Conservation (phyloP, 805 yeast genomes). For the Yamadazyma scolyti region DNA sequence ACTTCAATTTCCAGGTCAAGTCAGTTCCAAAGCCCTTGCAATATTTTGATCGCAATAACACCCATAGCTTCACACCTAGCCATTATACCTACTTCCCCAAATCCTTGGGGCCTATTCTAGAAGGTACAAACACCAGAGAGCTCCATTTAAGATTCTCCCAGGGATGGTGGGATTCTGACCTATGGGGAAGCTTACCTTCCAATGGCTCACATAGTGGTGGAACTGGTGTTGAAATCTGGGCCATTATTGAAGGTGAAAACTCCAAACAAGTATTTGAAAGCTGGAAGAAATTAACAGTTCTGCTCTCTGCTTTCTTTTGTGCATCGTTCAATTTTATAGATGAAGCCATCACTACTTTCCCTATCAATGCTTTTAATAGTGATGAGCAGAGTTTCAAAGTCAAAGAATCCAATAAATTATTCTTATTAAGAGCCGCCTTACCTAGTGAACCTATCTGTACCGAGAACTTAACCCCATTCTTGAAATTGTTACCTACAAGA, state of each 20-base stretch:
- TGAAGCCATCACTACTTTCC: conserved; percentile 65
- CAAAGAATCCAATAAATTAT: conserved; percentile 36
- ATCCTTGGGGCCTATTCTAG: conserved; percentile 72
- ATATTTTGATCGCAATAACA: conserved; percentile 5
- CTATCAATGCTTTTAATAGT: conserved; percentile 33
- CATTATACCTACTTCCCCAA: conserved; percentile 77
- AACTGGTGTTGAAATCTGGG: conserved; percentile 93
- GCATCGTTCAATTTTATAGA: conserved; percentile 91
- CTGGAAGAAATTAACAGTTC: conserved; percentile 73
- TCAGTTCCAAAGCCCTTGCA: conserved; percentile 41
- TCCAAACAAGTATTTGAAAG: conserved; percentile 51
- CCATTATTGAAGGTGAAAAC: conserved; percentile 64
- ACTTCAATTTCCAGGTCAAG: conserved; percentile 64
- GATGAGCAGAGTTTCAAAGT: conserved; percentile 17
- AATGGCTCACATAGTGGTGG: conserved; percentile 81
- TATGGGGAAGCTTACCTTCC: conserved; percentile 80
- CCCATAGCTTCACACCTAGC: conserved; percentile 1
- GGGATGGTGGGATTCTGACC: conserved; percentile 91
- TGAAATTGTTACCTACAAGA: conserved; percentile 85
- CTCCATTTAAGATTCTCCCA: conserved; percentile 84
- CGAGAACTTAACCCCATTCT: conserved; percentile 90
- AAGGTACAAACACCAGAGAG: conserved; percentile 63
- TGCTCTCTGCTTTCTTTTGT: conserved; percentile 88
- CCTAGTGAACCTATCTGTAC: conserved; percentile 97
- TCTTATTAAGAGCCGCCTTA: conserved; percentile 73